Base-by-base conservation (phyloP, 163 green algal genomes). In the Scenedesmus sp. region DNA sequence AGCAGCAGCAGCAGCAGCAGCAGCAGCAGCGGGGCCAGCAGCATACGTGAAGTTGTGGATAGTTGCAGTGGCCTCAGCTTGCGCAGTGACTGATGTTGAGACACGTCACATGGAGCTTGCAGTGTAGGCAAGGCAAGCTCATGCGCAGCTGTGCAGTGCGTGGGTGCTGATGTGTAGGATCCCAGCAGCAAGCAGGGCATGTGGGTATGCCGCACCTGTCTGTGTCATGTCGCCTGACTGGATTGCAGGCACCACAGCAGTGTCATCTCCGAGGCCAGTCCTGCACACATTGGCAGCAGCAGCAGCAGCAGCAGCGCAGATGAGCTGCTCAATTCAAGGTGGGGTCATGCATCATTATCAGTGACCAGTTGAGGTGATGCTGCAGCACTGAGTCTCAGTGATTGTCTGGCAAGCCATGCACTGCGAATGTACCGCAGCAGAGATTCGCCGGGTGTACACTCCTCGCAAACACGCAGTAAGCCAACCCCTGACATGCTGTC, bases 181-280 rank as follows among this genome's bases (percentile, higher is more conserved):
- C 15, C 66, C 66, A 76, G 66, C 66, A 76, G 66, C 9, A 20
- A 23, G 62, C 62, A 23, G 9, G 9, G 9, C 59, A 73, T 76
- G n/a, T 34, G 34, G 34, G 34, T 46, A 46, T 46, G 34, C 34
- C 34, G 34, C 66, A 76, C 66, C 66, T 79, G 70, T 79, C 20
- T 79, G 70, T 52, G 70, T 52, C 5, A 8, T 46, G 70, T 87
- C 62, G 20, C 26, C 73, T 1, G 56, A 23, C 18, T 79, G 90
- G 60, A 93, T 91, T 59, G 56, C 73, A 15, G 94, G 93, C 2
- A 97, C 97, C 84, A 99, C 93, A 91, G 98, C 98, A 0, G 98
- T 99, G 46, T 98, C 89, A 79, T 98, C 97, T 15, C 98, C 98
- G 67, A 99, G 94, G 3, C 98, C 98, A 59, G 96, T 98, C n/a